Conservation (phyloP, 805 yeast genomes). For the Myxozyma mucilagina region DNA sequence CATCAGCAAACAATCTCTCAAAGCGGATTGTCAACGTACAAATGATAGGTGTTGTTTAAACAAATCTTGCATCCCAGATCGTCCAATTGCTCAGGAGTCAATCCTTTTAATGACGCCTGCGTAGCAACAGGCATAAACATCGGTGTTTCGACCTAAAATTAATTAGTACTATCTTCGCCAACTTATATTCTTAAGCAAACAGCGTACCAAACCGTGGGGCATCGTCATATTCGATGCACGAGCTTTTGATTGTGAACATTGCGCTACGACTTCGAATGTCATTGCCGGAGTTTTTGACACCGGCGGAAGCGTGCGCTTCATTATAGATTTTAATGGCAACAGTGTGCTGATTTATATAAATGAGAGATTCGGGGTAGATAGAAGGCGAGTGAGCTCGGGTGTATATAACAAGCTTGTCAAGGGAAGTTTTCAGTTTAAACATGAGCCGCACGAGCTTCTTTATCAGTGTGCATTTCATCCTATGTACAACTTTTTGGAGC, state of each 20-base stretch:
- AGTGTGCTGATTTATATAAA: background rate
- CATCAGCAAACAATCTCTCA: background rate
- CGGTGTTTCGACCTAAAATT: slow-evolving; percentile 43
- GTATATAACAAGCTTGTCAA: background rate
- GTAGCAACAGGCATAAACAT: slow-evolving; percentile 53
- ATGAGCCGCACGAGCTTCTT: background rate
- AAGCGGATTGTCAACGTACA: slow-evolving; percentile 25
- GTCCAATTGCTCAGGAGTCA: slow-evolving; percentile 46
- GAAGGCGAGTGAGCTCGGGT: background rate
- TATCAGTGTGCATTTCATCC: background rate
- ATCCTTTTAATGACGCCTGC: slow-evolving; percentile 49
- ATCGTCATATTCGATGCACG: slow-evolving; percentile 46
- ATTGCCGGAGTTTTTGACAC: slow-evolving; percentile 37
- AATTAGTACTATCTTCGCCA: background rate
- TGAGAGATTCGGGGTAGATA: background rate
- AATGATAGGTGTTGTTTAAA: slow-evolving; percentile 48
- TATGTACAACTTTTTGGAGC: too few relatives aligned
- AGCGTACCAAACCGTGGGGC: slow-evolving; percentile 45
- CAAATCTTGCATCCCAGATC: slow-evolving; percentile 47
- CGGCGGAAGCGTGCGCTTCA: slow-evolving; percentile 11
- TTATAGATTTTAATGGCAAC: slow-evolving; percentile 1
- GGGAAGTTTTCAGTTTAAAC: background rate
- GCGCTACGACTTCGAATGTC: slow-evolving; percentile 45
- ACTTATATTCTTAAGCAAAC: background rate
- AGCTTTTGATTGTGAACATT: slow-evolving; percentile 47